These are phyloP conservation scores for Schoenoplectus tabernaemontani DNA, from an alignment of 202 grass and related monocot genomes.

Conservation along the genomic window DNA sequence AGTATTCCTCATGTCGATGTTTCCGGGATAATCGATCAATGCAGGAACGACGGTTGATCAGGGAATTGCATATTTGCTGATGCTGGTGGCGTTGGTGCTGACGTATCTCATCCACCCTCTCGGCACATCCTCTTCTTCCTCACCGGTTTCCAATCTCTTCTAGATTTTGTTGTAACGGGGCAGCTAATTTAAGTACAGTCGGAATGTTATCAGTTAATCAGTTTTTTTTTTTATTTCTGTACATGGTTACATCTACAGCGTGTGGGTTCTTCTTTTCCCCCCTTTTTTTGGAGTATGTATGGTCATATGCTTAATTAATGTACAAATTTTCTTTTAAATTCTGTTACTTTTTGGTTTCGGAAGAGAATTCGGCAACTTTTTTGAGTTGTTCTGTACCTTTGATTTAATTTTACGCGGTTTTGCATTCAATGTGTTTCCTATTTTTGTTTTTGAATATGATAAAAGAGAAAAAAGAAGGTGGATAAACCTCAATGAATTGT, in stretches of 20 bases:
- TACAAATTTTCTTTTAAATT: conserved; percentile 10
- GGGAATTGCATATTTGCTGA: conserved; percentile 22
- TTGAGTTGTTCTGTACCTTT: neutral
- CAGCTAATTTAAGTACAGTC: conserved; percentile 18
- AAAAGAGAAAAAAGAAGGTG: neutral
- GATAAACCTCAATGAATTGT: neutral
- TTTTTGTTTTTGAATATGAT: neutral
- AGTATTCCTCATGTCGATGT: neutral
- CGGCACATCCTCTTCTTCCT: conserved; percentile 23
- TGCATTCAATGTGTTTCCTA: neutral
- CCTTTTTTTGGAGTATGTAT: no score
- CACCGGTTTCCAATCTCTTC: neutral
- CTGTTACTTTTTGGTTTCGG: neutral
- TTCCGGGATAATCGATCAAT: neutral
- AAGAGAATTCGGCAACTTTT: neutral
- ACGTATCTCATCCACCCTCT: conserved; percentile 34
- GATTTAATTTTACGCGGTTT: neutral
- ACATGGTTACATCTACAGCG: neutral
- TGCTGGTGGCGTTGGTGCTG: neutral
- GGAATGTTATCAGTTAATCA: conserved; percentile 11
- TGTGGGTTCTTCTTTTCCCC: neutral
- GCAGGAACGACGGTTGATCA: conserved; percentile 29
- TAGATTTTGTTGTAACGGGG: neutral
- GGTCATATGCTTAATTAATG: no score
- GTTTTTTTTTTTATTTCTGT: conserved; percentile 11